Percentiles rank a stretch among this genome's conserved stretches.
Conservation (phyloP, 495 filamentous ascomycete genomes). For the Talaromyces wortmannii region DNA sequence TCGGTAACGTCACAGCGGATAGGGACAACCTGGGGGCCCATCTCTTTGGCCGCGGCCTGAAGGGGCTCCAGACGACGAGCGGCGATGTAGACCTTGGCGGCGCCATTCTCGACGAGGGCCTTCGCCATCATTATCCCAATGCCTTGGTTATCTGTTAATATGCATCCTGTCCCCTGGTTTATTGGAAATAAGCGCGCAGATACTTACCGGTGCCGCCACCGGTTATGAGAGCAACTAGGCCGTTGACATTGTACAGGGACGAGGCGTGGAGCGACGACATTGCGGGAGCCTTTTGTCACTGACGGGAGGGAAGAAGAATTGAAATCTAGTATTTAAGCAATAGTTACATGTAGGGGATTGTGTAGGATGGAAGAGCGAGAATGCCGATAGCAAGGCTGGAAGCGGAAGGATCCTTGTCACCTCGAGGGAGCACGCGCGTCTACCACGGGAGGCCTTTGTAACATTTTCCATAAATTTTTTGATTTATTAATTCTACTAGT, state of each 20-base stretch:
- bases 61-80: slow-evolving; percentile 51
- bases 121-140: slow-evolving; percentile 60
- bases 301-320: not conserved
- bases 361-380: not conserved
- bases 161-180: not conserved
- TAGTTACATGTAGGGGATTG: not conserved
- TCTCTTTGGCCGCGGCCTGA: slow-evolving; percentile 26
- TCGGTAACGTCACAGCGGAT: slow-evolving; percentile 35
- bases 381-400: not conserved
- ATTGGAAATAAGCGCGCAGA: not conserved
- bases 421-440: too few relatives aligned
- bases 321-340: not conserved
- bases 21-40: slow-evolving; percentile 18
- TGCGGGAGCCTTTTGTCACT: not conserved
- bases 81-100: slow-evolving; percentile 61
- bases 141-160: slow-evolving; percentile 27
- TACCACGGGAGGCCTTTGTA: too few relatives aligned
- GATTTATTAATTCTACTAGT: too few relatives aligned
- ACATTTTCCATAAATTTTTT: too few relatives aligned
- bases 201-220: slow-evolving; percentile 50
- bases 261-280: not conserved
- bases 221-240: slow-evolving; percentile 55
- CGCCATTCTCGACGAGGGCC: slow-evolving; percentile 57
- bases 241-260: slow-evolving; percentile 48
- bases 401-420: not conserved